Evolutionary conservation across 768 basidiomycete species (phyloP).

Genomic region (Pholiota molesta): DNA sequence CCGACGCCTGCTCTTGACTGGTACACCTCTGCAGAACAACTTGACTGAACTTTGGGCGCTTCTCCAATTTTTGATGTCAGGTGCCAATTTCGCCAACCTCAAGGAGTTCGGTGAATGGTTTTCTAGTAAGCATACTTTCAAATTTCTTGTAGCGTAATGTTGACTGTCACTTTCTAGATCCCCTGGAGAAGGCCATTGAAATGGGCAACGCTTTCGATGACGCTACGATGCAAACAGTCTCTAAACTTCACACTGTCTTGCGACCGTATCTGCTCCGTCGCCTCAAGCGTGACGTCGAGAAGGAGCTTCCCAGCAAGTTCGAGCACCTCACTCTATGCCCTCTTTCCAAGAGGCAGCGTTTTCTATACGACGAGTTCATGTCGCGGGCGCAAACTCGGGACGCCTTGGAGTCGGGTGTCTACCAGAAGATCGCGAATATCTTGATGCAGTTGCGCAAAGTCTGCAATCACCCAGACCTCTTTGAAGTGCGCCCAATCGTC

Average conservation of each 20-base stretch:
- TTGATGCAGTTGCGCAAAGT: constrained; percentile 99
- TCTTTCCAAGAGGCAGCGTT: constrained; percentile 91
- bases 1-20: constrained; percentile 87
- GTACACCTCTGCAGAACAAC: constrained; percentile 96
- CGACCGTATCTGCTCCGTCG: constrained; percentile 94
- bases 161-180: constrained; percentile 53
- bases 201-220: constrained; percentile 76
- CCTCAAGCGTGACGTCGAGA: constrained; percentile 98
- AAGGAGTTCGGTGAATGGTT: constrained; percentile 98
- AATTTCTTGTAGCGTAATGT: neutral
- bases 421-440: constrained; percentile 90
- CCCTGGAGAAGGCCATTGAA: constrained; percentile 93
- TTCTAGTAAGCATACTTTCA: constrained; percentile 64
- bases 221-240: constrained; percentile 81
- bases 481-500: constrained; percentile 84
- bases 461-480: constrained; percentile 92
- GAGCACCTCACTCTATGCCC: constrained; percentile 90
- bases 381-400: constrained; percentile 80
- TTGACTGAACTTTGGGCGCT: constrained; percentile 95
- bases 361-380: constrained; percentile 97
- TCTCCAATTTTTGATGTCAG: constrained; percentile 92
- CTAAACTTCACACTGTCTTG: constrained; percentile 92
- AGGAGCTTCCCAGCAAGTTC: constrained; percentile 90
- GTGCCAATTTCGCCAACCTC: constrained; percentile 85
- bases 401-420: constrained; percentile 82